A percentile compares a stretch with the other conserved stretches of the same genome.
phyloP scores from a whole-genome alignment of 371 early-diverging fungal genomes.

The Cokeromyces recurvatus region DNA sequence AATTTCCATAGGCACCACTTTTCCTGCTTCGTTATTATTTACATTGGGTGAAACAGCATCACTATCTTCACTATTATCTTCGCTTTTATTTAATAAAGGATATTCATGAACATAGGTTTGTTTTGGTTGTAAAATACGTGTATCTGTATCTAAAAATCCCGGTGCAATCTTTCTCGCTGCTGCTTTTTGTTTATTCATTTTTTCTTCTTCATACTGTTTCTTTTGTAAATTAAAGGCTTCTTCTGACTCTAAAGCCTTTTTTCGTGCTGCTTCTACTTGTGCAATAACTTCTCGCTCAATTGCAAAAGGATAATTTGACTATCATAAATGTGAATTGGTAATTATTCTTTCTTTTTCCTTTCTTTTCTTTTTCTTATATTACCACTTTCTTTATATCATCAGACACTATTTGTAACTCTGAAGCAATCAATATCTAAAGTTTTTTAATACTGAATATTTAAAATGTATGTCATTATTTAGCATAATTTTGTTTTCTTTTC shows the following conservation, averaged over 20 bases:
- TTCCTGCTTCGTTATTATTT: no score
- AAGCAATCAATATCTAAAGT: slow-evolving; percentile 24
- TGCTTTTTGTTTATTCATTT: slow-evolving; percentile 35
- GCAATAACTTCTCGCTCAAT: slow-evolving; percentile 39
- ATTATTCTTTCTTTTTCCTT: no score
- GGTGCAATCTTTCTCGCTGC: slow-evolving; percentile 56
- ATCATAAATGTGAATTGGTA: not conserved
- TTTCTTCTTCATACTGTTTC: slow-evolving; percentile 28
- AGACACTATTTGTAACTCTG: slow-evolving; percentile 32
- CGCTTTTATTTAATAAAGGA: slow-evolving; percentile 9
- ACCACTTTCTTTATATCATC: slow-evolving; percentile 35
- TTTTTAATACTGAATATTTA: not conserved
- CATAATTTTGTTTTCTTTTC: not conserved
- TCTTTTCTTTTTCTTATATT: slow-evolving; percentile 1
- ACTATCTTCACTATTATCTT: not conserved
- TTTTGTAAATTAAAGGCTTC: slow-evolving; percentile 7
- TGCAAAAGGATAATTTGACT: slow-evolving; percentile 34
- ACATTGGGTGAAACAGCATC: slow-evolving; percentile 2
- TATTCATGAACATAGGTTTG: slow-evolving; percentile 33
- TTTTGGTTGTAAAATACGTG: slow-evolving; percentile 44
- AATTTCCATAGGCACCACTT: not conserved
- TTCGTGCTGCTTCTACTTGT: slow-evolving; percentile 23
- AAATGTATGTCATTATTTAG: not conserved
- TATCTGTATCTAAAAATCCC: slow-evolving; percentile 53
- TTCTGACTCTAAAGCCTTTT: slow-evolving; percentile 18